Conservation (phyloP, 1,284 basidiomycete species). For the Mycosarcoma mackinlayi region DNA sequence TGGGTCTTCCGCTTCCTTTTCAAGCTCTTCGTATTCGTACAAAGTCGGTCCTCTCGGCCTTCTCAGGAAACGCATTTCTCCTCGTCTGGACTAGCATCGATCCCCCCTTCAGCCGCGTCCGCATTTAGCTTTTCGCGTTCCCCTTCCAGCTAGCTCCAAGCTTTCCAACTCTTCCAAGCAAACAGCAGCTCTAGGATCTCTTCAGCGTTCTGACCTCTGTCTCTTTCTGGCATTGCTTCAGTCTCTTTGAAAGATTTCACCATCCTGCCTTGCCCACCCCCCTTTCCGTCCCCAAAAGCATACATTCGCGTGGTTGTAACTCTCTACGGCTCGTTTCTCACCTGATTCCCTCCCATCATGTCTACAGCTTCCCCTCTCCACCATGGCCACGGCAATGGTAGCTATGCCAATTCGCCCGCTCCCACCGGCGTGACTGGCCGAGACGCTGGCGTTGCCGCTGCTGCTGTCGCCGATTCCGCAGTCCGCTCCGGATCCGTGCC, state of each 20-base stretch:
- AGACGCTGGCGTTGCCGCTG: slow-evolving; percentile 40
- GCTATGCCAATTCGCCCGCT: slow-evolving; percentile 50
- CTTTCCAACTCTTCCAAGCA: too few relatives aligned
- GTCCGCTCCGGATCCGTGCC: slow-evolving; percentile 48
- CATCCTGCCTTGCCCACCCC: neutral
- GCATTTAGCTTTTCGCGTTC: slow-evolving; percentile 18
- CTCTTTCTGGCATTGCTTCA: too few relatives aligned
- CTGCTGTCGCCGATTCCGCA: slow-evolving; percentile 41
- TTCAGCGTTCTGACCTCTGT: too few relatives aligned
- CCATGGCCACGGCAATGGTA: slow-evolving; percentile 49
- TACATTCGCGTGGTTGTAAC: neutral
- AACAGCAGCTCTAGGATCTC: too few relatives aligned
- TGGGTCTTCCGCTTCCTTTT: neutral
- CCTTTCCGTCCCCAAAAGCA: slow-evolving; percentile 4
- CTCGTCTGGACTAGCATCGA: slow-evolving; percentile 26
- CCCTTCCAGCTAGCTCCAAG: too few relatives aligned
- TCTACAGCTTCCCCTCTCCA: slow-evolving; percentile 53
- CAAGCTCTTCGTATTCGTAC: slow-evolving; percentile 9
- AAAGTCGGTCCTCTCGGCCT: neutral
- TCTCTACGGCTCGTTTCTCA: neutral
- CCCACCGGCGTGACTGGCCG: slow-evolving; percentile 37
- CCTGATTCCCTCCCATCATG: slow-evolving; percentile 18
- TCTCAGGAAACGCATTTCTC: slow-evolving; percentile 9
- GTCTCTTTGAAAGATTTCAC: too few relatives aligned
- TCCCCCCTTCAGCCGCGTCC: neutral